Evolutionary conservation across 164 flowering plant species (phyloP).

Genomic region (Sedum album): DNA sequence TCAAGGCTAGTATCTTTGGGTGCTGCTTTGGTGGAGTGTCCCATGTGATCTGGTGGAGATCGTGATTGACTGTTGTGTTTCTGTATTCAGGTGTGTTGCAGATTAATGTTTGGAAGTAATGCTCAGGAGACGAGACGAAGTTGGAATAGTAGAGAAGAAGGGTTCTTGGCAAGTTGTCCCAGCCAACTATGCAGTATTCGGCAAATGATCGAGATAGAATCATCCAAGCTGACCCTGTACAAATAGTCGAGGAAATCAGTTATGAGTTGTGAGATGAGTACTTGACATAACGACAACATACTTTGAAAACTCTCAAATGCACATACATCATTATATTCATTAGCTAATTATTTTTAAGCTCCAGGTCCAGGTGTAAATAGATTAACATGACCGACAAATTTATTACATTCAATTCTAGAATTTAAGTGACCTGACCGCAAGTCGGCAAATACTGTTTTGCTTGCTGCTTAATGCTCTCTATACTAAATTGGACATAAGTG

Average conservation of each 20-base stretch:
- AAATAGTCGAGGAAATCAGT: background rate
- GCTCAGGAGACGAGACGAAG: background rate
- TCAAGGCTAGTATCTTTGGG: background rate
- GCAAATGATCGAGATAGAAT: background rate
- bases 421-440: too few species aligned
- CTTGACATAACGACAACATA: background rate
- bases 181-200: background rate
- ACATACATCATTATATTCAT: too few species aligned
- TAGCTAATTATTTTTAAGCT: too few species aligned
- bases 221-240: background rate
- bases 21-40: background rate
- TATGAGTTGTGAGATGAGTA: background rate
- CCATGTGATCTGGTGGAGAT: background rate
- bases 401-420: too few species aligned
- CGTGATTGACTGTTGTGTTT: background rate
- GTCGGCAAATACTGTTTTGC: too few species aligned
- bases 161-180: background rate
- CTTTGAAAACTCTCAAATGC: too few species aligned
- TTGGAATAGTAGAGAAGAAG: background rate
- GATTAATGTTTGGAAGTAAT: background rate
- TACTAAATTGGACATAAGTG: too few species aligned
- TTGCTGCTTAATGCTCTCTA: too few species aligned
- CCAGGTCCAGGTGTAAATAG: too few species aligned
- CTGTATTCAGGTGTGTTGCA: background rate
- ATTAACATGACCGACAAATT: too few species aligned